phyloP scores from a whole-genome alignment of 495 filamentous ascomycete genomes.

The Saxophila tyrrhenica region DNA sequence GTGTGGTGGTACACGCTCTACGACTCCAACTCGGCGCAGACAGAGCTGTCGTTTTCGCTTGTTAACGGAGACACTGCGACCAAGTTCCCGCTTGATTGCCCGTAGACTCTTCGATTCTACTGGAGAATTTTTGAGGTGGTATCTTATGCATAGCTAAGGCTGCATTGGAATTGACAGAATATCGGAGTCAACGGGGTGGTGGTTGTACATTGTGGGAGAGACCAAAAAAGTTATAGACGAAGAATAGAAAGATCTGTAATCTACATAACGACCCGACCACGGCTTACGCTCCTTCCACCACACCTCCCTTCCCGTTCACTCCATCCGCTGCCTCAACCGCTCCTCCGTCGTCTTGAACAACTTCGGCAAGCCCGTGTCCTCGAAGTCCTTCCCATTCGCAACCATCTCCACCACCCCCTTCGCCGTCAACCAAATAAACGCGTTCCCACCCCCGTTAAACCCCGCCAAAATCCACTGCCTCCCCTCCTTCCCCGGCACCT shows the following conservation, averaged over 20 bases:
- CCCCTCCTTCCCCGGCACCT: slow-evolving; percentile 32
- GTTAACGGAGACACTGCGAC: background rate
- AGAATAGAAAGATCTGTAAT: no score
- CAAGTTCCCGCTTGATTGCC: background rate
- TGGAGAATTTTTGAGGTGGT: no score
- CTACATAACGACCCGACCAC: no score
- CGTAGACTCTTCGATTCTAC: no score
- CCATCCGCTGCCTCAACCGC: background rate
- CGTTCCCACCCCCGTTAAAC: slow-evolving; percentile 47
- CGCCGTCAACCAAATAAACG: slow-evolving; percentile 34
- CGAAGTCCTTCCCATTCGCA: slow-evolving; percentile 22
- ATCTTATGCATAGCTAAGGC: no score
- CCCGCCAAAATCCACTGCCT: slow-evolving; percentile 38
- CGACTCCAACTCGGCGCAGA: slow-evolving; percentile 10
- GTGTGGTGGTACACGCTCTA: slow-evolving; percentile 16
- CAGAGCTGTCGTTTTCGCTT: background rate
- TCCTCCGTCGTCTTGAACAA: background rate
- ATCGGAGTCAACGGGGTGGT: no score
- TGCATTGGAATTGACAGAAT: no score
- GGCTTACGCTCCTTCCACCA: no score
- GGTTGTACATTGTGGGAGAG: no score
- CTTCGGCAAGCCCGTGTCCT: slow-evolving; percentile 20
- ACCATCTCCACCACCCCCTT: slow-evolving; percentile 41
- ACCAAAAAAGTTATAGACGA: no score
- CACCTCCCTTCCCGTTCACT: no score